Base-by-base conservation (phyloP, 306 rosid species). In the Carpinus viminea region DNA sequence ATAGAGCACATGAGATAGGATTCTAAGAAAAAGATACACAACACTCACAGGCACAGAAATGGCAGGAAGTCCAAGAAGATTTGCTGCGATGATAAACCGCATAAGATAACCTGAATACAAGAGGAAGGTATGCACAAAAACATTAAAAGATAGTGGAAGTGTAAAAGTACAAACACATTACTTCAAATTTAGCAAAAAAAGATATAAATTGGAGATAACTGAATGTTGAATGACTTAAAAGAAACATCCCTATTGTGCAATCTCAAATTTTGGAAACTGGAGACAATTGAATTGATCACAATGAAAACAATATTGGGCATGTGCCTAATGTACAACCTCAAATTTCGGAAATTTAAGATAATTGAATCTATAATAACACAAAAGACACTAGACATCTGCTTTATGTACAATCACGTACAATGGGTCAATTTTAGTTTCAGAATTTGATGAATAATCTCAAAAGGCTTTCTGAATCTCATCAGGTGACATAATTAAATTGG, bases 51-150 rank as follows among this genome's bases (percentile, higher is more conserved):
- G 98, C 72, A 94, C 85, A 60, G 97, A 85, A 79, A 94, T 92
- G 78, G 98, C 97, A 81, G 98, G 98, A 84, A 94, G 78, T 53
- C 97, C 98, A 54, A 94, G 87, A 84, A 91, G 92, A 86, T 94
- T 94, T 72, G 88, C 95, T 5, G 89, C 79, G 43, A 87, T 8
- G 76, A 87, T 81, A 79, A 94, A 94, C 77, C 89, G 90, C 98
- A 94, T 94, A 60, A 95, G 97, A 79, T 92, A 71, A 75, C 79
- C 97, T 94, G 89, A 77, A 74, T 80, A 75, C 57, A 76, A 73
- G 70, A 59, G 21, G 60, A 65, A 65, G 68, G 46, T 55, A 48
- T 24, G 65, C 52, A 48, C 52, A 54, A 75, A 62, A 24, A n/a
- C 18, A 46, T 55, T 54, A 56, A 55, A 28, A 79, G 26, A 76